Conservation (phyloP, 805 yeast genomes). For the Debaryomyces castellii region DNA sequence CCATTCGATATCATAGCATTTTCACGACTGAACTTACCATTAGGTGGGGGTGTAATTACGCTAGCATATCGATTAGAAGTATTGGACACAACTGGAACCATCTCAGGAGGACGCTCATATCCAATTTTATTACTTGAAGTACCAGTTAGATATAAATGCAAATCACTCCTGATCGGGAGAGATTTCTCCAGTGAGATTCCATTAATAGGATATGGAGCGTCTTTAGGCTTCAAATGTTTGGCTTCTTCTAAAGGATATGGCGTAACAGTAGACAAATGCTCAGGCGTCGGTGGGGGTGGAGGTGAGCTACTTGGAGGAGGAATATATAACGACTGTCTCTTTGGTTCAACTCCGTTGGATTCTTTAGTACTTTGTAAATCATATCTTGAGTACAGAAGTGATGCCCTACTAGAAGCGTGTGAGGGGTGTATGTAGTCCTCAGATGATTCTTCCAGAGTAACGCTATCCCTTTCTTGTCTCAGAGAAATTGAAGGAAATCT, state of each 20-base stretch:
- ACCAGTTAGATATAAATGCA: background rate
- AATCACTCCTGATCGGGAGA: background rate
- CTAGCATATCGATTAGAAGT: background rate
- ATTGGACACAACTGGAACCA: background rate
- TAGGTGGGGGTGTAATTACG: background rate
- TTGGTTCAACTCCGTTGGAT: background rate
- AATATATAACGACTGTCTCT: background rate
- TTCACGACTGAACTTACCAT: background rate
- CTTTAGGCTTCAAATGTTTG: background rate
- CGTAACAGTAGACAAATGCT: background rate
- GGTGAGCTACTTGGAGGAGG: background rate
- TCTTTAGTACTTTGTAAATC: too few relatives aligned
- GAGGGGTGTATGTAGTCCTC: background rate
- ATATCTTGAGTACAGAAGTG: background rate
- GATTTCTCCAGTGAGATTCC: conserved; percentile 51
- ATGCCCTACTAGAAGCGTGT: background rate
- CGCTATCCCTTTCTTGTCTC: background rate
- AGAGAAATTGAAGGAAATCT: conserved; percentile 7
- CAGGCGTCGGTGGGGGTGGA: conserved; percentile 2
- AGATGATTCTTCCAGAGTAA: background rate
- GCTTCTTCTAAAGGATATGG: conserved; percentile 3
- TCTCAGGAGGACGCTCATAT: background rate
- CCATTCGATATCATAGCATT: background rate
- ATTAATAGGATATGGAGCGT: conserved; percentile 13
- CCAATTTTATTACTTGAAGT: background rate